phyloP scores from a whole-genome alignment of 2,329 filamentous ascomycete species.

The Fusarium sp. region DNA sequence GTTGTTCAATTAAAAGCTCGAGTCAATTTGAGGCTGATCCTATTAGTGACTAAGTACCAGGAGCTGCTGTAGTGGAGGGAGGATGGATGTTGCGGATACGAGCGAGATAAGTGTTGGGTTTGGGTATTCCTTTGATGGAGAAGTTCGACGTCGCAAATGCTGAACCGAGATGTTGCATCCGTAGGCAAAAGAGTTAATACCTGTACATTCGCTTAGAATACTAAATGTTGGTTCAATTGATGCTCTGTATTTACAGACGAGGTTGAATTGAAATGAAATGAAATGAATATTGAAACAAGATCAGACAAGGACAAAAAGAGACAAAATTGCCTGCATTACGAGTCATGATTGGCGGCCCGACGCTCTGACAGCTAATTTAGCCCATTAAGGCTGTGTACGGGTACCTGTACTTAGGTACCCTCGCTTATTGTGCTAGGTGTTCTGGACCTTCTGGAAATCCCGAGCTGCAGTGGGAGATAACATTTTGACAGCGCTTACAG shows the following conservation, averaged over 20 bases:
- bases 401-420: background rate
- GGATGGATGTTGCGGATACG: background rate
- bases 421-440: constrained; percentile 3
- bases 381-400: background rate
- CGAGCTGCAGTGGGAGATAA: constrained; percentile 19
- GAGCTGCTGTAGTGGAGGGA: background rate
- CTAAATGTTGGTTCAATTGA: background rate
- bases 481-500: constrained; percentile 10
- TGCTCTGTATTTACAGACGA: background rate
- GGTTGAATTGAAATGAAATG: background rate
- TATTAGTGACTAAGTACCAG: background rate
- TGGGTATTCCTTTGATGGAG: constrained; percentile 4
- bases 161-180: background rate
- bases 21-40: constrained; percentile 20
- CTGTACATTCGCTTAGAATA: background rate
- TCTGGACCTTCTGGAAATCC: constrained; percentile 33
- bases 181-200: background rate
- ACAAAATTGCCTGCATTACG: background rate
- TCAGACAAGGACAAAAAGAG: background rate
- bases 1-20: constrained; percentile 1
- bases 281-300: background rate
- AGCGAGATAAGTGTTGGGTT: background rate
- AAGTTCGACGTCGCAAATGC: background rate
- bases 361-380: constrained; percentile 14
- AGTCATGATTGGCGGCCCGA: constrained; percentile 20